Evolutionary conservation across 2,329 filamentous ascomycete genomes (phyloP).

Genomic region (Colletotrichum caudatum): DNA sequence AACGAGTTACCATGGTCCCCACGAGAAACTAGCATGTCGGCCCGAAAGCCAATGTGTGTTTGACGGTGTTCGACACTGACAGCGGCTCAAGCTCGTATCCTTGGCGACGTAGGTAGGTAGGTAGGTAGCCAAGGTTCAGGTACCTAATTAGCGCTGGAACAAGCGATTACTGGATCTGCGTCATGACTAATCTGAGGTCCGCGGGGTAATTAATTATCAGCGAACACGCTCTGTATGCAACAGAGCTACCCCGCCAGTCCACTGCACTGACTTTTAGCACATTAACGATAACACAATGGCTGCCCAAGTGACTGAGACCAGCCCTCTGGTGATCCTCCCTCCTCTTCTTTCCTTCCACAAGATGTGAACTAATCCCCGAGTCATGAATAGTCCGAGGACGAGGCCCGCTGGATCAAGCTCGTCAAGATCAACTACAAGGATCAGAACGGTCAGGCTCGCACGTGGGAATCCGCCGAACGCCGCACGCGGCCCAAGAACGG

Average conservation of each 20-base stretch:
- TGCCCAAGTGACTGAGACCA: conserved; percentile 58
- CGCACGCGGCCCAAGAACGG: conserved; percentile 71
- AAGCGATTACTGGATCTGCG: no score
- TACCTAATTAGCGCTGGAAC: no score
- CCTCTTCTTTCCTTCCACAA: not conserved
- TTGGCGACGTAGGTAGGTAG: no score
- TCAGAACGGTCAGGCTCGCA: conserved; percentile 67
- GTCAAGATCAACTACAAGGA: conserved; percentile 75
- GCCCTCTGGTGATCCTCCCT: conserved; percentile 55
- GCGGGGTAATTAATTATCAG: not conserved
- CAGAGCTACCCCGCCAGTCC: conserved; percentile 11
- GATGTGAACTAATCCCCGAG: not conserved
- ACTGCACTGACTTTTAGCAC: not conserved
- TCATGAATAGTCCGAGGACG: conserved; percentile 57
- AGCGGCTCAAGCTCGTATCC: not conserved
- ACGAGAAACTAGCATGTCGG: not conserved
- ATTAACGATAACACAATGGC: not conserved
- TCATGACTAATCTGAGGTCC: not conserved
- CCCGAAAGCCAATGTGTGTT: conserved; percentile 11
- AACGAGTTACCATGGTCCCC: not conserved
- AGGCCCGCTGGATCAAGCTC: conserved; percentile 71
- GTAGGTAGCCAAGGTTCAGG: no score
- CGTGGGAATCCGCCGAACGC: conserved; percentile 81
- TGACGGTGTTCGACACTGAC: conserved; percentile 3
- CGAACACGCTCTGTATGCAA: not conserved